Evolutionary conservation across 1,139 yeast genomes (phyloP), one percentile per base, ranked within the genome.

Genomic region (Citeromyces hawaiiensis): DNA sequence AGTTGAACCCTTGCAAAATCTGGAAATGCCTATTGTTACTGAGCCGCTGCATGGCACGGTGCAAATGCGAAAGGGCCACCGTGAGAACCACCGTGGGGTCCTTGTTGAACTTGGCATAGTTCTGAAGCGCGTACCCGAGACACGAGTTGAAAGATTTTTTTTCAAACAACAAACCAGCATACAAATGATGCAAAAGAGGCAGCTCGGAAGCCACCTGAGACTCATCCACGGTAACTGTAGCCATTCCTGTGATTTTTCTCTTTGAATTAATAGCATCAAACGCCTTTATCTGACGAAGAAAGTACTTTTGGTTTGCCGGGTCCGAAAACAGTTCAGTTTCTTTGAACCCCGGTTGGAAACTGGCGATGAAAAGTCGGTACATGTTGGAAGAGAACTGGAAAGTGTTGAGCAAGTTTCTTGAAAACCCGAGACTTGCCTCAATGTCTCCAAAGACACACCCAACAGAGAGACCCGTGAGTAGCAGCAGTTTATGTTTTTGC

Each of bases 31-130:
- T 70, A 55, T 86, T 86, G 9, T 79, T 68, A 11, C 95, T 79
- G 42, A 85, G 75, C 47, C 99, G 67, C 57, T 91, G 97, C 78
- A 88, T 79, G 0, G 97, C 82, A 34, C 98, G 68, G 50, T 88
- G 96, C n/a, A 87, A 64, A 57, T 88, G 91, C 0, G 88, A 76
- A 35, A 91, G 59, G 0, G 93, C 96, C 40, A 85, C 63, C 19
- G 83, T 59, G 31, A 91, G 64, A 46, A 87, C 70, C 2, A 91
- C 63, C 65, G 85, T 73, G 0, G 96, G 94, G 47, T 91, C 96
- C 38, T 72, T 63, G 36, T 80, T 78, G 43, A 70, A 72, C 19
- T 68, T 68, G 57, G 63, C 75, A 59, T 75, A 83, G 33, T 73
- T 76, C 48, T 80, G 73, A 33, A 72, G 68, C 42, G 77, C 61